These are phyloP conservation scores for Lablab purpureus DNA, from an alignment of 306 rosid genomes.

Conservation along the genomic window DNA sequence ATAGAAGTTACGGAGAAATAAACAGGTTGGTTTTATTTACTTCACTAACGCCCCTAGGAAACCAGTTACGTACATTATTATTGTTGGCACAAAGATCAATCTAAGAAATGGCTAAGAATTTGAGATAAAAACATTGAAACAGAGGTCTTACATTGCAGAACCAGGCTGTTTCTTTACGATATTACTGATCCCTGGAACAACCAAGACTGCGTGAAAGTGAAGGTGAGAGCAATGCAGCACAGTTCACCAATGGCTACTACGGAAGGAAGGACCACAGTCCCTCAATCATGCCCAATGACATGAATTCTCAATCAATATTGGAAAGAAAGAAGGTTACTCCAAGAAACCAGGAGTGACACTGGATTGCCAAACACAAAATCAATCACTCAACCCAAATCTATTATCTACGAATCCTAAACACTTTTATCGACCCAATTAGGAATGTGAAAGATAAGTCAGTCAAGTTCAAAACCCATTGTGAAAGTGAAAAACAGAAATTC, in stretches of 20 bases:
- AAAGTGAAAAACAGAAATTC: slow-evolving; percentile 7
- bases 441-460: slow-evolving; percentile 9
- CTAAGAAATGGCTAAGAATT: slow-evolving; percentile 49
- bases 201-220: slow-evolving; percentile 34
- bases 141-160: slow-evolving; percentile 44
- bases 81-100: slow-evolving; percentile 45
- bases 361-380: neutral
- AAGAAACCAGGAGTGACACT: slow-evolving; percentile 34
- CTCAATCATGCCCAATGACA: neutral
- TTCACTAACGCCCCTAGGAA: slow-evolving; percentile 46
- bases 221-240: slow-evolving; percentile 40
- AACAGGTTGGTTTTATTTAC: slow-evolving; percentile 47
- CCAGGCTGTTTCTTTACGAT: slow-evolving; percentile 6
- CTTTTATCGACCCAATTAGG: neutral
- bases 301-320: slow-evolving; percentile 25
- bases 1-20: neutral
- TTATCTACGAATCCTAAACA: neutral
- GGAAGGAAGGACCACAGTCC: neutral
- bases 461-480: slow-evolving; percentile 1
- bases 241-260: neutral
- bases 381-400: slow-evolving; percentile 9
- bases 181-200: neutral
- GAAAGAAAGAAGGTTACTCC: slow-evolving; percentile 22
- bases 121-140: slow-evolving; percentile 38
- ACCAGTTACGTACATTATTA: slow-evolving; percentile 51